Evolutionary conservation across 345 rosid genomes (phyloP).

Genomic region (Salix viminalis): DNA sequence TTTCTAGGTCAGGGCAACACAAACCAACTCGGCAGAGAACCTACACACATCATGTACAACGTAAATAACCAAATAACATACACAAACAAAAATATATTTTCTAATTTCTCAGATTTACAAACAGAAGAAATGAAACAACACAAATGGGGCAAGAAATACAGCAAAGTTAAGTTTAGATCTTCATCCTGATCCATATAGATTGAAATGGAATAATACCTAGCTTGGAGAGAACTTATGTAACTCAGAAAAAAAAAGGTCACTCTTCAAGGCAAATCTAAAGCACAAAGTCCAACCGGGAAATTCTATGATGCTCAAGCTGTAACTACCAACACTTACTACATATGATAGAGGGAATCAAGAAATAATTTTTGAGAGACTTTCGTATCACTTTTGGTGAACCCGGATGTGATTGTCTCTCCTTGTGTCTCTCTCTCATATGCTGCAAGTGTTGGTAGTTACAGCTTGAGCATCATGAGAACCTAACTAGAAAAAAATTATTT

Average conservation of each 20-base stretch:
- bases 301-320: no score
- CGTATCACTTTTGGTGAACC: no score
- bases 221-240: neutral
- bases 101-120: neutral
- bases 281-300: neutral
- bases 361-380: no score
- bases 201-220: neutral
- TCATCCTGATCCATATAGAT: neutral
- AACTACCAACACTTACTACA: no score
- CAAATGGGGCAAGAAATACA: neutral
- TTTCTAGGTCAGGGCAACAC: slow-evolving; percentile 77
- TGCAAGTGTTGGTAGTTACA: neutral
- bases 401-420: no score
- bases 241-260: neutral
- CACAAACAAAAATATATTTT: neutral
- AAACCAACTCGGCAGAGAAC: slow-evolving; percentile 63
- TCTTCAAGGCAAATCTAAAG: neutral
- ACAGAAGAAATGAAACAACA: neutral
- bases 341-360: no score
- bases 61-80: neutral
- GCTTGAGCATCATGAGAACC: neutral
- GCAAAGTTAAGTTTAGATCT: neutral
- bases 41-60: slow-evolving; percentile 37
- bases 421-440: no score
- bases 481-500: neutral